phyloP scores from a whole-genome alignment of 164 flowering plant genomes.

The Vitis vinifera region DNA sequence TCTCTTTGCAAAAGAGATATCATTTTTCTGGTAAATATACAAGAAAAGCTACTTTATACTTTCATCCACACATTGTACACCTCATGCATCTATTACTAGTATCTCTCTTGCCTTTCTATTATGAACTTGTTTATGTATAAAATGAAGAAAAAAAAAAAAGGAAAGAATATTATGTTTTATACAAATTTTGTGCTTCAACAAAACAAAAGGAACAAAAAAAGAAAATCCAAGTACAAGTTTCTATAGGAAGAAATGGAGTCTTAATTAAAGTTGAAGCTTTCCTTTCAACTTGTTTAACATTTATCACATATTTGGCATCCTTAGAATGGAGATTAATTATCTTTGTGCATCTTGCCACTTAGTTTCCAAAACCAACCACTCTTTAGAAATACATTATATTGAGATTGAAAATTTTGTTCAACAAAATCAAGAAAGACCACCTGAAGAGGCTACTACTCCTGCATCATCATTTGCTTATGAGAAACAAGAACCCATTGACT shows the following conservation, averaged over 20 bases:
- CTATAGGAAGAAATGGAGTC: neutral
- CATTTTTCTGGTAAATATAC: too few relatives aligned
- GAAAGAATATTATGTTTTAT: too few relatives aligned
- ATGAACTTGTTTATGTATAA: too few relatives aligned
- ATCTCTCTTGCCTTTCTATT: too few relatives aligned
- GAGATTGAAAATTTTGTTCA: neutral
- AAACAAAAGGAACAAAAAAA: neutral
- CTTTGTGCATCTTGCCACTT: constrained; percentile 98
- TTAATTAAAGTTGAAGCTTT: constrained; percentile 11
- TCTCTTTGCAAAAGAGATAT: too few relatives aligned
- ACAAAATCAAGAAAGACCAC: constrained; percentile 27
- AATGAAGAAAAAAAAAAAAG: too few relatives aligned
- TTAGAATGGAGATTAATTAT: constrained; percentile 92
- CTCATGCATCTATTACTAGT: too few relatives aligned
- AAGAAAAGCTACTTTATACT: too few relatives aligned
- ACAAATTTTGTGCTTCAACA: too few relatives aligned
- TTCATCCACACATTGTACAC: too few relatives aligned
- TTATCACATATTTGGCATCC: constrained; percentile 96
- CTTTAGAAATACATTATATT: neutral
- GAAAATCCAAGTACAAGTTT: neutral
- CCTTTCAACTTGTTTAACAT: constrained; percentile 99
- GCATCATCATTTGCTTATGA: constrained; percentile 99
- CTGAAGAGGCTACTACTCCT: constrained; percentile 96
- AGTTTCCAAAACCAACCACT: constrained; percentile 6
- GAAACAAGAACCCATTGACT: constrained; percentile 99